These are phyloP conservation scores for Smallanthus sonchifolius DNA, from an alignment of 129 eudicot genomes.

Conservation along the genomic window DNA sequence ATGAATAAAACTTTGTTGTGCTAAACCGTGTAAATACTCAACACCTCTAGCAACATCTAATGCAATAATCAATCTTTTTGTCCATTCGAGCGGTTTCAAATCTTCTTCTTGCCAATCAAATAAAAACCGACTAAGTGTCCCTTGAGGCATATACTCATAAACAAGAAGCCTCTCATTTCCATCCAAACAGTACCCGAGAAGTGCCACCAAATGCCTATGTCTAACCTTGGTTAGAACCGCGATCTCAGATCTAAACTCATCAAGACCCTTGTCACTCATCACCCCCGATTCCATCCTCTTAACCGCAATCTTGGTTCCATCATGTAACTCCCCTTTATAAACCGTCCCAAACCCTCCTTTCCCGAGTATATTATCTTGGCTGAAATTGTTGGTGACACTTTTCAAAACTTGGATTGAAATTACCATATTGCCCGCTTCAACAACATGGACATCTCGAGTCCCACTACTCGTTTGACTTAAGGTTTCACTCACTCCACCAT, in stretches of 20 bases:
- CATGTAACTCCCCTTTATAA: slow-evolving; percentile 54
- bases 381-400: slow-evolving; percentile 48
- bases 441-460: slow-evolving; percentile 50
- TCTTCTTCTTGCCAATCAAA: slow-evolving; percentile 33
- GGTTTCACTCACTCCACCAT: slow-evolving; percentile 46
- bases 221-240: slow-evolving; percentile 52
- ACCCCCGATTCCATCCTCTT: slow-evolving; percentile 60
- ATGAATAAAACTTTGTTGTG: slow-evolving; percentile 54
- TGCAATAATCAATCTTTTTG: slow-evolving; percentile 49
- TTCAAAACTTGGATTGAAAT: slow-evolving; percentile 56
- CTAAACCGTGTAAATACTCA: slow-evolving; percentile 56
- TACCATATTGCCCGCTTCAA: slow-evolving; percentile 64
- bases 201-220: slow-evolving; percentile 55
- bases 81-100: slow-evolving; percentile 41
- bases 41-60: slow-evolving; percentile 62
- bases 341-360: slow-evolving; percentile 66
- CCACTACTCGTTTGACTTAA: slow-evolving; percentile 57
- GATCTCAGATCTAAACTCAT: slow-evolving; percentile 57
- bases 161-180: slow-evolving; percentile 67
- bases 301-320: slow-evolving; percentile 63
- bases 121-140: slow-evolving; percentile 48
- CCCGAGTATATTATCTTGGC: slow-evolving; percentile 44
- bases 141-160: slow-evolving; percentile 66
- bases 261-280: slow-evolving; percentile 47
- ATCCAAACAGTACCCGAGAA: slow-evolving; percentile 49